A percentile compares a stretch with the other conserved stretches of the same genome.
Evolutionary conservation across 1,284 basidiomycete species (phyloP).

Genomic region (Testicularia cyperi): DNA sequence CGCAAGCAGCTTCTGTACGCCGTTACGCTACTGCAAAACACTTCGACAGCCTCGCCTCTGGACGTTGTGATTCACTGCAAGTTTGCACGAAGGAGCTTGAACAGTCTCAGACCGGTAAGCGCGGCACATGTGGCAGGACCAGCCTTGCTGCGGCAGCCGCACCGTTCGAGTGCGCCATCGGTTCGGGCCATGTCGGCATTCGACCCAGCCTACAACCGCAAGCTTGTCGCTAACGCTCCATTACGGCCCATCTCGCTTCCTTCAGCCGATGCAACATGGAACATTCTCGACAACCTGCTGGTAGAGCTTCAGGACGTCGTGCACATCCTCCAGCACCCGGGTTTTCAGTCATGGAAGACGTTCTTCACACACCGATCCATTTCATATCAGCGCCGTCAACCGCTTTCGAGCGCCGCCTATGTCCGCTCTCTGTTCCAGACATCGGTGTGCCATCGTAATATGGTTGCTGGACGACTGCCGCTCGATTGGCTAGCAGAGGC

Average conservation of each 20-base stretch:
- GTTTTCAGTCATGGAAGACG: slow-evolving; percentile 25
- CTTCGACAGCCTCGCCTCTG: slow-evolving; percentile 15
- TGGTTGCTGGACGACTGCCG: slow-evolving; percentile 31
- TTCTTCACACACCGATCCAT: slow-evolving; percentile 31
- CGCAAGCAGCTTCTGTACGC: slow-evolving; percentile 37
- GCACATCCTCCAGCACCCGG: slow-evolving; percentile 12
- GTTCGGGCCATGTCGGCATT: slow-evolving; percentile 68
- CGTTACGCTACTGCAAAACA: slow-evolving; percentile 9
- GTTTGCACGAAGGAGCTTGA: slow-evolving; percentile 24
- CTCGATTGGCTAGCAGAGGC: slow-evolving; percentile 29
- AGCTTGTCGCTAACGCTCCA: slow-evolving; percentile 73
- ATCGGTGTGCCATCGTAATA: slow-evolving; percentile 32
- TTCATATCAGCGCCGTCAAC: slow-evolving; percentile 14
- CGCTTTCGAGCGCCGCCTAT: slow-evolving; percentile 16
- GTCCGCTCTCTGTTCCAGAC: slow-evolving; percentile 32
- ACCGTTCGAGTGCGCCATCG: slow-evolving; percentile 48
- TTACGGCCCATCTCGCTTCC: slow-evolving; percentile 69
- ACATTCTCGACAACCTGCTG: slow-evolving; percentile 64
- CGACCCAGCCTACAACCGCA: slow-evolving; percentile 71
- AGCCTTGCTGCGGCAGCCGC: slow-evolving; percentile 5
- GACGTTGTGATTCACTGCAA: slow-evolving; percentile 35
- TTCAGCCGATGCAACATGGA: slow-evolving; percentile 66
- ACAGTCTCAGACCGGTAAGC: not conserved
- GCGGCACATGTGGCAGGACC: not conserved
- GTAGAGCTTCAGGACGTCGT: slow-evolving; percentile 66